Evolutionary conservation across 2,329 filamentous ascomycete genomes (phyloP).

Genomic region (Alternaria ethzedia): DNA sequence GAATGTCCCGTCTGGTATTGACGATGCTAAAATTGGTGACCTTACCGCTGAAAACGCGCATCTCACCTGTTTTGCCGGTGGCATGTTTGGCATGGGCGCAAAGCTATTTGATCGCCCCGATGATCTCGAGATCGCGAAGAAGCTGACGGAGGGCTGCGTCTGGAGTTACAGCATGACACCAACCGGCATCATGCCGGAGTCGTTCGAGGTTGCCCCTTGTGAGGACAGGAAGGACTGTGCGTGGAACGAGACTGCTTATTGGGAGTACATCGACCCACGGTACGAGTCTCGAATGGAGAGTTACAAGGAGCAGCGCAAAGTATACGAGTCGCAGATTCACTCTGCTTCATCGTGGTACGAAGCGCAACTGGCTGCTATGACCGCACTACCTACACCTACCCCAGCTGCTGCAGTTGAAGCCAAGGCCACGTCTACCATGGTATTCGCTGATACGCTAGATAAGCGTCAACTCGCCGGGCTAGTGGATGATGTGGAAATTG

Average conservation of each 20-base stretch:
- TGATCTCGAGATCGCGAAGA: constrained; percentile 63
- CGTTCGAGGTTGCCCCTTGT: constrained; percentile 58
- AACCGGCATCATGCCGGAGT: constrained; percentile 68
- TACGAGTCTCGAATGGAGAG: constrained; percentile 35
- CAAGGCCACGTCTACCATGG: constrained; percentile 23
- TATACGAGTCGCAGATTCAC: constrained; percentile 42
- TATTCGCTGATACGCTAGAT: constrained; percentile 30
- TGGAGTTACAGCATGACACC: constrained; percentile 66
- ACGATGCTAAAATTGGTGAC: constrained; percentile 29
- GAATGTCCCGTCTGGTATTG: constrained; percentile 39
- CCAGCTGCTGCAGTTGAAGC: constrained; percentile 12
- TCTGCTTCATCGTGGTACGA: constrained; percentile 41
- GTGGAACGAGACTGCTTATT: constrained; percentile 56
- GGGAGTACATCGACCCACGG: constrained; percentile 47
- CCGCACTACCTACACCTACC: constrained; percentile 22
- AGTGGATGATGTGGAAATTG: constrained; percentile 28
- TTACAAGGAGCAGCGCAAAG: constrained; percentile 43
- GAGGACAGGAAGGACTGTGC: constrained; percentile 50
- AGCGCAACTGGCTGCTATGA: constrained; percentile 35
- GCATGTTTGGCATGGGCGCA: constrained; percentile 72
- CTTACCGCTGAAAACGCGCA: constrained; percentile 61
- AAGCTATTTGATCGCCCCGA: constrained; percentile 63
- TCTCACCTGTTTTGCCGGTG: constrained; percentile 73
- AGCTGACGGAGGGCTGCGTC: constrained; percentile 68
- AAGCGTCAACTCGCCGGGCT: constrained; percentile 36